Conservation (phyloP, 495 filamentous ascomycete genomes). For the Hypoxylon crocopeplum region DNA sequence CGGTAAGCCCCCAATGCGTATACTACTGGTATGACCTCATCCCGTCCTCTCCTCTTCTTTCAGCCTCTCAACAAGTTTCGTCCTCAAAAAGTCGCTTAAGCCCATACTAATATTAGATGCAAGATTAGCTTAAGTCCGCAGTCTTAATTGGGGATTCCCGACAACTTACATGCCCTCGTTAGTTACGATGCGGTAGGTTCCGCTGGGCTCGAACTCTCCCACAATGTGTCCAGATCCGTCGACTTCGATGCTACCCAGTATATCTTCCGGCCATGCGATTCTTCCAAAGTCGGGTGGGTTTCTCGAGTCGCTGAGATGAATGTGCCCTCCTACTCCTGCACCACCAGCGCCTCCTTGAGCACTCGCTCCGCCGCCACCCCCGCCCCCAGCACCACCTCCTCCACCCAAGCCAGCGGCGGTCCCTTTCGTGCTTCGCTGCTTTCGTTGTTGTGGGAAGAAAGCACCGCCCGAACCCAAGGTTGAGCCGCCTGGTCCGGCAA, state of each 20-base stretch:
- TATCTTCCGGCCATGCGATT: constrained; percentile 90
- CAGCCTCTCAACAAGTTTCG: constrained; percentile 60
- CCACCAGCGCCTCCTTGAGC: constrained; percentile 84
- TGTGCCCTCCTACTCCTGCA: constrained; percentile 82
- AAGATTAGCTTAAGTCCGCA: constrained; percentile 22
- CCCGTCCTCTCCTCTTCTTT: constrained; percentile 51
- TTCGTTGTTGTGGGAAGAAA: constrained; percentile 58
- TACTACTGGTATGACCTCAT: constrained; percentile 7
- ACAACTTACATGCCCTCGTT: constrained; percentile 71
- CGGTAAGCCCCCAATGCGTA: background rate
- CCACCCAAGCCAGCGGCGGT: constrained; percentile 44
- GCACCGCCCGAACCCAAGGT: constrained; percentile 70
- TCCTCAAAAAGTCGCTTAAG: constrained; percentile 62
- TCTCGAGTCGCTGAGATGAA: constrained; percentile 84
- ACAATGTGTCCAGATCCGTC: constrained; percentile 76
- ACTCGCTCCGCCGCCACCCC: constrained; percentile 78
- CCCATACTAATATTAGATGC: constrained; percentile 50
- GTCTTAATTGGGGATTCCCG: background rate
- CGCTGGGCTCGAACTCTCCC: constrained; percentile 68
- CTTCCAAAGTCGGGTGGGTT: constrained; percentile 89
- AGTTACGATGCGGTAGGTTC: constrained; percentile 73
- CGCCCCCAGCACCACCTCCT: constrained; percentile 55
- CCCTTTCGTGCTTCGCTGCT: constrained; percentile 27
- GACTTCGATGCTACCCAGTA: constrained; percentile 90
- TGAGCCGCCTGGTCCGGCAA: constrained; percentile 79